These are phyloP conservation scores for Pythium chondricola DNA, from an alignment of 352 stramenopile species.

Conservation along the genomic window DNA sequence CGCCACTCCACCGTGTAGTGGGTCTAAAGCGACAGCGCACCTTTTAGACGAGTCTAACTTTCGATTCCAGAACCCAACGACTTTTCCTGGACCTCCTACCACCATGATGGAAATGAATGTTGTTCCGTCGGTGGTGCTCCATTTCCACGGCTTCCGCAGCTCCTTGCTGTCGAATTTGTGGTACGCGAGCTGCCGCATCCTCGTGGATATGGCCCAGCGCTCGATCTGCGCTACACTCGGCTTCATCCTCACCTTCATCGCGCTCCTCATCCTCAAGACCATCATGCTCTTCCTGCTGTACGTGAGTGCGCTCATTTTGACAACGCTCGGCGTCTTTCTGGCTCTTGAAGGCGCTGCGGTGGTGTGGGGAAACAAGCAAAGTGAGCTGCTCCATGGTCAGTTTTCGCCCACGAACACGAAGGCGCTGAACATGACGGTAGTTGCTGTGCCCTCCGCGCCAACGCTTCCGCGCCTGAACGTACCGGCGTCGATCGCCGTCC, in stretches of 20 bases:
- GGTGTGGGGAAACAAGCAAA: slow-evolving; percentile 8
- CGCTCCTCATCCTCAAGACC: slow-evolving; percentile 10
- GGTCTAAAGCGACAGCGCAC: not conserved
- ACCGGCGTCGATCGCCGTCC: slow-evolving; percentile 12
- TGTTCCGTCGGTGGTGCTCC: slow-evolving; percentile 48
- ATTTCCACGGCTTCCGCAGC: slow-evolving; percentile 49
- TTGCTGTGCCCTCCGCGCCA: not conserved
- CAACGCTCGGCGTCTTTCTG: slow-evolving; percentile 5
- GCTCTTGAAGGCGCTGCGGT: slow-evolving; percentile 8
- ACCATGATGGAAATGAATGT: slow-evolving; percentile 24
- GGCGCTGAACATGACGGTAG: slow-evolving; percentile 2
- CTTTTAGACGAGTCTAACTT: slow-evolving; percentile 6
- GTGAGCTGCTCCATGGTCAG: slow-evolving; percentile 19
- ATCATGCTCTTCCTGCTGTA: not conserved
- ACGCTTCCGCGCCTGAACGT: slow-evolving; percentile 25
- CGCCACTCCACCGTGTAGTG: not conserved
- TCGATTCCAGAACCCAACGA: not conserved
- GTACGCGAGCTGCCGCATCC: slow-evolving; percentile 18
- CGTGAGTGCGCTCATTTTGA: not conserved
- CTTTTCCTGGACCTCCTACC: not conserved
- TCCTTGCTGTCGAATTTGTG: slow-evolving; percentile 21
- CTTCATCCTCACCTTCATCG: slow-evolving; percentile 23
- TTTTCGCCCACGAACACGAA: slow-evolving; percentile 18
- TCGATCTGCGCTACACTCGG: slow-evolving; percentile 23
- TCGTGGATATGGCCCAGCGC: slow-evolving; percentile 19